A percentile compares a stretch with the other conserved stretches of the same genome.
phyloP scores from a whole-genome alignment of 2,329 filamentous ascomycete species.

The Zasmidium citrigriseum region DNA sequence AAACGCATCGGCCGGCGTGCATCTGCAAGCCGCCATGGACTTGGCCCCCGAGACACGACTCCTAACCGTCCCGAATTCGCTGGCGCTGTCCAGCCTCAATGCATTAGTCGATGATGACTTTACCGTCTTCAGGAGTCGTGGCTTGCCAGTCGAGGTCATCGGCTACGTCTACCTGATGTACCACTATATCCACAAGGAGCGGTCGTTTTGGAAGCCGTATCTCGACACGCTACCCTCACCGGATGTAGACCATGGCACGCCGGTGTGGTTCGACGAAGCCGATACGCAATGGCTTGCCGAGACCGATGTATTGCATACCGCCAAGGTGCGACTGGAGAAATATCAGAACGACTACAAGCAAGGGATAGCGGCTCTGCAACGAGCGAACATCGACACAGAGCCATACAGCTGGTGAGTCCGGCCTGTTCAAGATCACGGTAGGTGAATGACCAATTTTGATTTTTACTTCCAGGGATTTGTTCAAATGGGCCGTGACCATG shows the following conservation, averaged over 20 bases:
- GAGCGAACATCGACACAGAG: conserved; percentile 32
- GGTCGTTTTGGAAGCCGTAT: conserved; percentile 41
- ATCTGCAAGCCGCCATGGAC: conserved; percentile 24
- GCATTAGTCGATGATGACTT: conserved; percentile 38
- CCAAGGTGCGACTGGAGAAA: conserved; percentile 31
- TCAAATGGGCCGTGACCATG: conserved; percentile 54
- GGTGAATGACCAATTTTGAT: conserved; percentile 24
- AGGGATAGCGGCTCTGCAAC: conserved; percentile 34
- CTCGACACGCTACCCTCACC: conserved; percentile 36
- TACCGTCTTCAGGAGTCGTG: conserved; percentile 31
- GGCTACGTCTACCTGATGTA: conserved; percentile 40
- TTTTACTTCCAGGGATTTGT: conserved; percentile 44
- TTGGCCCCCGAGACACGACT: conserved; percentile 24
- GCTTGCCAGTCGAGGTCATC: conserved; percentile 31
- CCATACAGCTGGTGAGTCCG: conserved; percentile 45
- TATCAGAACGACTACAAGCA: conserved; percentile 41
- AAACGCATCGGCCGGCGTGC: conserved; percentile 28
- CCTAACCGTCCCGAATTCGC: conserved; percentile 33
- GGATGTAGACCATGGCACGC: conserved; percentile 32
- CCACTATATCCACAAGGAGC: conserved; percentile 35
- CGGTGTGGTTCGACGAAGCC: conserved; percentile 36
- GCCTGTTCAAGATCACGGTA: conserved; percentile 21
- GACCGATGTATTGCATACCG: conserved; percentile 37
- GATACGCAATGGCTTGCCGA: conserved; percentile 37
- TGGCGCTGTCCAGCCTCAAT: conserved; percentile 39